Conservation (phyloP, 352 stramenopile species). For the Paralagenidium karlingii region DNA sequence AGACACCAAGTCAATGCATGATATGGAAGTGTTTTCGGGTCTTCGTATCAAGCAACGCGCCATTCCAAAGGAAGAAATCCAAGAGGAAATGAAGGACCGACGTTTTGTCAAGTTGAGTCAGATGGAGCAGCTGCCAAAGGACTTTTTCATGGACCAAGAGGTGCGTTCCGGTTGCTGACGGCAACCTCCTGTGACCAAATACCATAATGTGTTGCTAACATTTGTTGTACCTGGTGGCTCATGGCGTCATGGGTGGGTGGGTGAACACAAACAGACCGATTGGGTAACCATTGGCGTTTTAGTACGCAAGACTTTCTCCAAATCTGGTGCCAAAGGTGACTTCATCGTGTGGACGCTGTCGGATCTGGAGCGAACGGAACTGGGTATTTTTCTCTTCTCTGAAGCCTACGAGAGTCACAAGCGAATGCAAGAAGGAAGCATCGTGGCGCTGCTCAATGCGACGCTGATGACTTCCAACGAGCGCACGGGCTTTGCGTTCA, state of each 20-base stretch:
- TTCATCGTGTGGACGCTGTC: slow-evolving; percentile 78
- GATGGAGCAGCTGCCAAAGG: slow-evolving; percentile 38
- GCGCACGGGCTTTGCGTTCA: slow-evolving; percentile 72
- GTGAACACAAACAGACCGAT: slow-evolving; percentile 22
- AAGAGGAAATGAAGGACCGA: slow-evolving; percentile 50
- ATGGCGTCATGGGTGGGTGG: too few relatives aligned
- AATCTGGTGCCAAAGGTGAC: slow-evolving; percentile 42
- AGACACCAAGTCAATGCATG: too few relatives aligned
- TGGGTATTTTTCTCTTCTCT: slow-evolving; percentile 66
- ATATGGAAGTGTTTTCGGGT: slow-evolving; percentile 37
- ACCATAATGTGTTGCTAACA: too few relatives aligned
- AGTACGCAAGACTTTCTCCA: slow-evolving; percentile 55
- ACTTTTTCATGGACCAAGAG: slow-evolving; percentile 37
- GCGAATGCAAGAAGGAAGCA: slow-evolving; percentile 35
- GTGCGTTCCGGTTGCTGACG: slow-evolving; percentile 16
- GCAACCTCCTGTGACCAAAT: too few relatives aligned
- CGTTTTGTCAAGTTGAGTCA: slow-evolving; percentile 43
- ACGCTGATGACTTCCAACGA: slow-evolving; percentile 44
- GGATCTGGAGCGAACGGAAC: slow-evolving; percentile 46
- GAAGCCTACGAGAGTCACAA: slow-evolving; percentile 60
- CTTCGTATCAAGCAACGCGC: slow-evolving; percentile 43
- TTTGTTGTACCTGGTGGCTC: too few relatives aligned
- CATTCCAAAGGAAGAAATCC: slow-evolving; percentile 26
- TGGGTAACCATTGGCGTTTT: slow-evolving; percentile 78
- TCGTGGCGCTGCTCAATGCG: slow-evolving; percentile 65